Percentiles rank a stretch among this genome's conserved stretches.
Evolutionary conservation across 345 rosid genomes (phyloP).

Genomic region (Eucalyptus rudis): DNA sequence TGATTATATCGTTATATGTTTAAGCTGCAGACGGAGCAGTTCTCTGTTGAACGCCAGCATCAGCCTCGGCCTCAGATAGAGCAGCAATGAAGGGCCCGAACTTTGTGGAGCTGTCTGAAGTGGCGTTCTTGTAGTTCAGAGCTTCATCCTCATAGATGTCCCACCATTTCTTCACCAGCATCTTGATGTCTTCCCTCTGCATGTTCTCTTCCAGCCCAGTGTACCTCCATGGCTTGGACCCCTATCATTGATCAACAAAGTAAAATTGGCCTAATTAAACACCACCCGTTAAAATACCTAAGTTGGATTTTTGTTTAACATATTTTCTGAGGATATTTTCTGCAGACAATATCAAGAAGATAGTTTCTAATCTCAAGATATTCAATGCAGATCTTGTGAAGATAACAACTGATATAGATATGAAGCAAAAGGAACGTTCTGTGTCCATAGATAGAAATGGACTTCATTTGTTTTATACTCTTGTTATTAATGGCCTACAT

Average conservation of each 20-base stretch:
- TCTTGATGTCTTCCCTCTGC: constrained; percentile 73
- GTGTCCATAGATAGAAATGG: background rate
- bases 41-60: constrained; percentile 15
- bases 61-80: constrained; percentile 42
- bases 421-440: background rate
- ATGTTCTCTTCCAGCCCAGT: constrained; percentile 70
- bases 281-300: background rate
- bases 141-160: constrained; percentile 63
- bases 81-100: constrained; percentile 30
- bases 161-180: constrained; percentile 73
- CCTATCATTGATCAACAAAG: constrained; percentile 12
- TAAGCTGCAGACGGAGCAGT: constrained; percentile 70
- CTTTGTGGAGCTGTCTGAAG: constrained; percentile 6
- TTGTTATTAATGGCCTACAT: background rate
- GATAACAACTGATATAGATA: background rate
- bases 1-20: background rate
- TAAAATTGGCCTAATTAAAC: background rate
- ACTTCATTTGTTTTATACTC: background rate
- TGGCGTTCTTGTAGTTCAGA: constrained; percentile 25
- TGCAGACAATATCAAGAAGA: background rate
- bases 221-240: constrained; percentile 94
- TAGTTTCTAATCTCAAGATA: background rate
- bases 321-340: background rate
- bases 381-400: background rate
- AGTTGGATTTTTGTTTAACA: background rate